Evolutionary conservation across 441 rosid species (phyloP).

Genomic region (Syzygium malaccense): DNA sequence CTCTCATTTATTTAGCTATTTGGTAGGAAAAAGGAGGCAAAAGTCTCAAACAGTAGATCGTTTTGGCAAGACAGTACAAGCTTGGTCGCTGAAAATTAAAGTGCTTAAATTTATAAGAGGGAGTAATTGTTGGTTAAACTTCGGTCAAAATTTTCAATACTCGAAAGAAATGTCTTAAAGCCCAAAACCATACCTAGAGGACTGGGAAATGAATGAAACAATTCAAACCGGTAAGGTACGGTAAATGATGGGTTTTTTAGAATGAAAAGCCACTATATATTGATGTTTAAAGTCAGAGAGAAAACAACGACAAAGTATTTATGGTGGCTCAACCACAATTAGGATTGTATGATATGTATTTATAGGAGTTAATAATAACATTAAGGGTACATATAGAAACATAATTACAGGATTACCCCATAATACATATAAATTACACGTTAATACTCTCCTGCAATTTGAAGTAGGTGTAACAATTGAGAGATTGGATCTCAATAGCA

Average conservation of each 20-base stretch:
- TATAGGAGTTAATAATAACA: too few relatives aligned
- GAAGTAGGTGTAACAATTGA: too few relatives aligned
- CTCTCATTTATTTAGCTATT: not conserved
- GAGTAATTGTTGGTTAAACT: not conserved
- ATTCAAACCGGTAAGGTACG: not conserved
- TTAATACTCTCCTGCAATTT: too few relatives aligned
- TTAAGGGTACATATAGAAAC: too few relatives aligned
- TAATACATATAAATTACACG: too few relatives aligned
- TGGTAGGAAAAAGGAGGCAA: not conserved
- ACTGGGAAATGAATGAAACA: not conserved
- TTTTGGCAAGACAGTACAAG: not conserved
- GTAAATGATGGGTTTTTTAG: not conserved
- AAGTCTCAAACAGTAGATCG: not conserved
- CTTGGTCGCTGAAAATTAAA: not conserved
- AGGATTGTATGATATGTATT: too few relatives aligned
- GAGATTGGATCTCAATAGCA: too few relatives aligned
- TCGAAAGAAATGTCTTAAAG: not conserved
- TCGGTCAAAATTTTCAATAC: not conserved
- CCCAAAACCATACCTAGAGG: not conserved
- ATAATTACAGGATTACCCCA: too few relatives aligned
- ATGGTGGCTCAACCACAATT: too few relatives aligned
- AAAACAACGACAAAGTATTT: too few relatives aligned
- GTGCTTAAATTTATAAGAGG: not conserved
- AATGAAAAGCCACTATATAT: not conserved
- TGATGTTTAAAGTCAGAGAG: too few relatives aligned